Conservation (phyloP, 2,329 filamentous ascomycete genomes). For the Paecilomyces sp. region DNA sequence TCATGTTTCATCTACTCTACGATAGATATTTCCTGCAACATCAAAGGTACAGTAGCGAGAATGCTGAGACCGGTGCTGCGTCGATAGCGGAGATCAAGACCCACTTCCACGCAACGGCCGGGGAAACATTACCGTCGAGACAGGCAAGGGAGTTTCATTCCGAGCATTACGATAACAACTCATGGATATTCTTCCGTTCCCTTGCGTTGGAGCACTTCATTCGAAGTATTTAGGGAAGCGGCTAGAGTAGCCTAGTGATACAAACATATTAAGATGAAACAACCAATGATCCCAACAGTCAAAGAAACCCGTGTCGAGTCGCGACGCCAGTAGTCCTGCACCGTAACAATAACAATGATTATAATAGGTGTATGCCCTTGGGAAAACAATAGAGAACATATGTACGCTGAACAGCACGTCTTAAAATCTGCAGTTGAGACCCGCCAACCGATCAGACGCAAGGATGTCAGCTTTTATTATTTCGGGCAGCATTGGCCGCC, state of each 20-base stretch:
- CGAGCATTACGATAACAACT: neutral
- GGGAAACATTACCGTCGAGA: neutral
- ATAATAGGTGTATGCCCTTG: neutral
- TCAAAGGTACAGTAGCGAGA: neutral
- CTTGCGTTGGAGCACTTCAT: neutral
- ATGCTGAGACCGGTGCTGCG: neutral
- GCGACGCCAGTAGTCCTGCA: neutral
- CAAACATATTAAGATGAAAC: neutral
- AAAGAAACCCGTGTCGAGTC: neutral
- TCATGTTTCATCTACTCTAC: neutral
- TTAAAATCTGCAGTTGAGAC: neutral
- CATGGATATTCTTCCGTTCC: neutral
- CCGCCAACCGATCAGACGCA: neutral
- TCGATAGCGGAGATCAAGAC: neutral
- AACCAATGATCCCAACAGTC: neutral
- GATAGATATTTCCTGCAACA: neutral
- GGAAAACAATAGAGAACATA: neutral
- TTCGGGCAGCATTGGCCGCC: conserved; percentile 36
- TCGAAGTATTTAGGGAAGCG: neutral
- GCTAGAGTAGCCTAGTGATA: neutral
- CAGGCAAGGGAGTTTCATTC: neutral
- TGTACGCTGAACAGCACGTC: neutral
- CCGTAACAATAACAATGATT: neutral
- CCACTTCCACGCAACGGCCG: neutral
- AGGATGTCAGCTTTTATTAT: conserved; percentile 10